Evolutionary conservation across 805 yeast genomes (phyloP).

Genomic region (Metschnikowia bowlesiae): DNA sequence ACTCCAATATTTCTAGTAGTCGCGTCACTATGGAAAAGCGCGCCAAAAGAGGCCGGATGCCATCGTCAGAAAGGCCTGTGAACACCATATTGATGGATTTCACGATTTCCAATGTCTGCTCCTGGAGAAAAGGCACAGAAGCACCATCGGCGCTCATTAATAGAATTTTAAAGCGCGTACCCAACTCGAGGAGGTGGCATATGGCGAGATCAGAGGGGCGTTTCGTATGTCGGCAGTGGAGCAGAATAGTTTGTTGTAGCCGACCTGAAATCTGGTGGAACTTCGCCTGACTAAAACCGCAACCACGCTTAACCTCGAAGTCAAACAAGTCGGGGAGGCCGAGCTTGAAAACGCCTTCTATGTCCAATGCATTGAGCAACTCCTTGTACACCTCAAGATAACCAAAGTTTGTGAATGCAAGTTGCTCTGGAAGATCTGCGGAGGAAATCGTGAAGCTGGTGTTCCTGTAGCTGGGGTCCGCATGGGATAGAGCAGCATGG

Average conservation of each 20-base stretch:
- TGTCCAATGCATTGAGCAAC: constrained; percentile 6
- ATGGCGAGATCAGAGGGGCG: constrained; percentile 1
- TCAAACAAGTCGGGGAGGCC: constrained; percentile 5
- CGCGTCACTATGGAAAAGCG: constrained; percentile 1
- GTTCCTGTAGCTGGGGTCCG: constrained; percentile 1
- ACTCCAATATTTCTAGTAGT: constrained; percentile 8
- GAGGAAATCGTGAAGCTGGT: neutral
- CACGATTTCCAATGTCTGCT: constrained; percentile 6
- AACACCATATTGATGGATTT: constrained; percentile 1
- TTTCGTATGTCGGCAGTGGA: neutral
- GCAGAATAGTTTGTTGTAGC: neutral
- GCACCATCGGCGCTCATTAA: neutral
- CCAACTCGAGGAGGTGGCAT: neutral
- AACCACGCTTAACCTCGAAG: neutral
- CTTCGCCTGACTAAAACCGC: neutral
- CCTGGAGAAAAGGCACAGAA: neutral
- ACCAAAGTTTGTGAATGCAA: neutral
- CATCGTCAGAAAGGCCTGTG: neutral
- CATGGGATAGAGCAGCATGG: constrained; percentile 4
- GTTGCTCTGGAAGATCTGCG: neutral
- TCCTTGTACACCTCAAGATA: constrained; percentile 3
- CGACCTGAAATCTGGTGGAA: neutral
- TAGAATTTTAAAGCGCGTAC: constrained; percentile 5
- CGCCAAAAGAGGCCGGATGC: constrained; percentile 2
- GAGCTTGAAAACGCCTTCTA: neutral